Percentiles rank a stretch among this genome's conserved stretches.
Evolutionary conservation across 768 basidiomycete species (phyloP).

Genomic region (Leccinum fibrillosum): DNA sequence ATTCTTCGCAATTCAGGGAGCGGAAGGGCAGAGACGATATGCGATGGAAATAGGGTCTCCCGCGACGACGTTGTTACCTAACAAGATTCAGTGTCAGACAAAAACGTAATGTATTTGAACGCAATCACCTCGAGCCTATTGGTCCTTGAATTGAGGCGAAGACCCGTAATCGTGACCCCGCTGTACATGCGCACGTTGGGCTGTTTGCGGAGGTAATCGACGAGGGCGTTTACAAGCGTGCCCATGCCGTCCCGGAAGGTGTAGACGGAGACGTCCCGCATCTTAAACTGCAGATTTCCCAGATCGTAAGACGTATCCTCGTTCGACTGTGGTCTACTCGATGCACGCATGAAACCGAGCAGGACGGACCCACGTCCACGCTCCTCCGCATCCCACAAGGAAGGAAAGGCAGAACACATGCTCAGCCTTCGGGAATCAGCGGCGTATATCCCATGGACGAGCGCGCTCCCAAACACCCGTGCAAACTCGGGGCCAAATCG

Average conservation of each 20-base stretch:
- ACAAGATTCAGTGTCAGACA: neutral
- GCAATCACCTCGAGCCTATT: constrained; percentile 44
- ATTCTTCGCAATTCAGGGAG: constrained; percentile 49
- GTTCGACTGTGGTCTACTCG: constrained; percentile 5
- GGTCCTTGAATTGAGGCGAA: constrained; percentile 33
- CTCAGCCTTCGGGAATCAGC: constrained; percentile 76
- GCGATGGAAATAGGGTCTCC: constrained; percentile 44
- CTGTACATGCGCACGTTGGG: constrained; percentile 58
- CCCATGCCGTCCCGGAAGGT: constrained; percentile 78
- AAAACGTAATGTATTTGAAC: neutral
- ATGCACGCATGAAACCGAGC: constrained; percentile 45
- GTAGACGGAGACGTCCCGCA: constrained; percentile 70
- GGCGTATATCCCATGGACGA: constrained; percentile 93
- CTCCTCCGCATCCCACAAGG: constrained; percentile 67
- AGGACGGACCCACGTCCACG: constrained; percentile 69
- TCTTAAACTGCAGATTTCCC: constrained; percentile 44
- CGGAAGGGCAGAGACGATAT: constrained; percentile 76
- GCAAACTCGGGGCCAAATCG: constrained; percentile 75
- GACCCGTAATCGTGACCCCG: constrained; percentile 37
- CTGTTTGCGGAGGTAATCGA: constrained; percentile 38
- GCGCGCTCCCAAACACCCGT: constrained; percentile 68
- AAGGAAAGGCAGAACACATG: constrained; percentile 73
- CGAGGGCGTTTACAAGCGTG: constrained; percentile 59
- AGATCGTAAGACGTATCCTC: constrained; percentile 39
- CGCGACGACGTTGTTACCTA: constrained; percentile 35